phyloP scores from a whole-genome alignment of 2,329 filamentous ascomycete genomes.

The Daldinia sp. region DNA sequence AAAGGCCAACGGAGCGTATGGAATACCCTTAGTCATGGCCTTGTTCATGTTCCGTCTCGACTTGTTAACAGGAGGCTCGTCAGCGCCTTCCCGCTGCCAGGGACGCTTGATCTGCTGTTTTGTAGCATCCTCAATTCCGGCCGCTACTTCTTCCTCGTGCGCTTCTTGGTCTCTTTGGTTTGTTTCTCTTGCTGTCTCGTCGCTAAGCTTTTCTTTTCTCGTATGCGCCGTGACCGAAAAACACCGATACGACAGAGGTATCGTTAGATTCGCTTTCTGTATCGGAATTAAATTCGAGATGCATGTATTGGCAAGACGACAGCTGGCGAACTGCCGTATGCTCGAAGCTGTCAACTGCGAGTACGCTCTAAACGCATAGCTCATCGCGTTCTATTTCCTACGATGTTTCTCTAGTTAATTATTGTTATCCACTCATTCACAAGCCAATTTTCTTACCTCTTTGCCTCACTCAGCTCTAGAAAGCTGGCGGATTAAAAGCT shows the following conservation, averaged over 20 bases:
- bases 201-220: conserved; percentile 20
- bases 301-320: conserved; percentile 10
- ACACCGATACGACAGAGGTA: conserved; percentile 12
- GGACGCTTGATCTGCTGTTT: conserved; percentile 65
- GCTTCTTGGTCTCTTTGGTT: conserved; percentile 42
- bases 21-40: conserved; percentile 70
- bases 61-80: conserved; percentile 62
- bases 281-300: background rate
- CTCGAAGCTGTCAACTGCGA: conserved; percentile 39
- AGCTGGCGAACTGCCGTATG: conserved; percentile 28
- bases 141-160: conserved; percentile 46
- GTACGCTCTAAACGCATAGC: conserved; percentile 43
- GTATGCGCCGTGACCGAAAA: conserved; percentile 29
- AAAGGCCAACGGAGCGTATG: background rate
- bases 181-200: conserved; percentile 41
- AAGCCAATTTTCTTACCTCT: conserved; percentile 2
- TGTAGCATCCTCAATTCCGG: conserved; percentile 52
- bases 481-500: conserved; percentile 31
- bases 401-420: conserved; percentile 10
- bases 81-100: conserved; percentile 69
- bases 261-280: background rate
- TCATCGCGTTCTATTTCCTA: conserved; percentile 41
- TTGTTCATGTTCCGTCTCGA: conserved; percentile 52
- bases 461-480: conserved; percentile 1
- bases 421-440: background rate